Base-by-base conservation (phyloP, 140 eudicot genomes). In the Bidens hawaiensis region DNA sequence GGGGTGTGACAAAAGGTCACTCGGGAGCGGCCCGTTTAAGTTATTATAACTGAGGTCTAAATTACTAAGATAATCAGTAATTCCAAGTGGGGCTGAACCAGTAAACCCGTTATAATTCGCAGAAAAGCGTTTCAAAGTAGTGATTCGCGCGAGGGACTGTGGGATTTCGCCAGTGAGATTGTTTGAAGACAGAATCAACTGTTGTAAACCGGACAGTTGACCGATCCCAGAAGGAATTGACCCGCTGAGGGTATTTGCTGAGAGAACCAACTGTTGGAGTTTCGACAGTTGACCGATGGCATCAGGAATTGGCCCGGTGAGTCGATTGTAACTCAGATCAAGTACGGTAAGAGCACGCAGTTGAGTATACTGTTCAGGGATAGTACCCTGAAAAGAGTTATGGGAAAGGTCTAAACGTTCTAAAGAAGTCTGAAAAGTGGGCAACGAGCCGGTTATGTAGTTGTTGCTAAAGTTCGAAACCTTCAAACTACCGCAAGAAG, bases 21-120 rank as follows among this genome's bases (percentile, higher is more conserved):
- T 4, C 3, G 98, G 94, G 30, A 91, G 76, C 11, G 80, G 65
- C 41, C 98, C 94, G 41, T 5, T 78, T 52, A 91, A 50, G 6
- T 0, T 7, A 36, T 91, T 91, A 56, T 73, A 87, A 84, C 98
- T 87, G 7, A 84, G 72, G 78, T 91, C n/a, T n/a, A n/a, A n/a
- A n/a, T n/a, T n/a, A n/a, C n/a, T n/a, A n/a, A n/a, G n/a, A n/a
- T n/a, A n/a, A n/a, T n/a, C n/a, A n/a, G n/a, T n/a, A n/a, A n/a
- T n/a, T n/a, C n/a, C n/a, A n/a, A n/a, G n/a, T n/a, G n/a, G n/a
- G n/a, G n/a, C n/a, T n/a, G n/a, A n/a, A n/a, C n/a, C n/a, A n/a
- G n/a, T n/a, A n/a, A n/a, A n/a, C n/a, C n/a, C n/a, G n/a, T n/a
- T n/a, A n/a, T n/a, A n/a, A n/a, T n/a, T n/a, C 0, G 96, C 95